phyloP scores from a whole-genome alignment of 257 asterid genomes.

The Solanum paucissectum region DNA sequence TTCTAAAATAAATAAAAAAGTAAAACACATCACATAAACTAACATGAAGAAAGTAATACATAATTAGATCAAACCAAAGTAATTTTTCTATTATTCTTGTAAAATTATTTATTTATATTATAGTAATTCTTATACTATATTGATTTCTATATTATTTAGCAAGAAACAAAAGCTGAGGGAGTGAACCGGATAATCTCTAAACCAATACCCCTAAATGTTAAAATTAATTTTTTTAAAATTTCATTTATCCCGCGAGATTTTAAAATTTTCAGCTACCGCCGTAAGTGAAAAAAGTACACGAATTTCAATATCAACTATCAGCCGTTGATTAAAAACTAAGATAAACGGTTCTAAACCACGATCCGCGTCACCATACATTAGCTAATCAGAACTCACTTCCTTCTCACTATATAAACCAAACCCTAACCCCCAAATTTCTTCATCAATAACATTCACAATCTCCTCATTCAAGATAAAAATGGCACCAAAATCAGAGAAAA shows the following conservation, averaged over 20 bases:
- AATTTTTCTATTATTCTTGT: no score
- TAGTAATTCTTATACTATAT: no score
- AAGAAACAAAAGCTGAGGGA: background rate
- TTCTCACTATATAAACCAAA: background rate
- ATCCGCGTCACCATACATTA: background rate
- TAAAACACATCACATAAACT: background rate
- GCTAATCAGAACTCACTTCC: background rate
- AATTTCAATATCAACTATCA: background rate
- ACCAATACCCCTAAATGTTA: background rate
- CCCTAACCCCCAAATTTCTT: background rate
- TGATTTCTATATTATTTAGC: background rate
- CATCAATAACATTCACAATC: background rate
- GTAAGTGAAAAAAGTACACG: background rate
- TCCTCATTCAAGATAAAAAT: background rate
- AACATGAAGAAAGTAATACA: background rate
- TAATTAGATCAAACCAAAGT: no score
- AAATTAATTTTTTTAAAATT: background rate
- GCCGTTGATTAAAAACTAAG: background rate
- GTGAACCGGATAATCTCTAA: background rate
- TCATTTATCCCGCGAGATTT: background rate
- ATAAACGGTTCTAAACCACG: background rate
- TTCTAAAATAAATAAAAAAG: background rate
- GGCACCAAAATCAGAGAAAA: conserved; percentile 20
- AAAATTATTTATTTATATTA: no score
- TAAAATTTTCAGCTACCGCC: background rate